Conservation (phyloP, 148 eudicot genomes). For the Rhododendron simsii region DNA sequence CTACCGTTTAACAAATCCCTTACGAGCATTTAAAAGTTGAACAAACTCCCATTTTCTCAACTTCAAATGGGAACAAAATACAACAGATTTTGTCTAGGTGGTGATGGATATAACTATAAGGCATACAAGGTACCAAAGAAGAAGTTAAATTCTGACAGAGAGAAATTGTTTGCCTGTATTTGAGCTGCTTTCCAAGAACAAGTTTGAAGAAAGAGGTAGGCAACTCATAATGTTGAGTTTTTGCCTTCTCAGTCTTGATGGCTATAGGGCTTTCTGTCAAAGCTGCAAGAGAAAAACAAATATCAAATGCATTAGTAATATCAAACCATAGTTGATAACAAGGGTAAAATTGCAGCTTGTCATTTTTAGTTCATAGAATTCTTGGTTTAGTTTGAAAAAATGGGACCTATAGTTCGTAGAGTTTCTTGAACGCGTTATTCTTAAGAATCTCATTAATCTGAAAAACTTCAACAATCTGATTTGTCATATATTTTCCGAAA, state of each 20-base stretch:
- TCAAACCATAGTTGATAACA: background rate
- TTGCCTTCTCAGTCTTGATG: conserved; percentile 67
- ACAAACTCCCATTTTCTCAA: background rate
- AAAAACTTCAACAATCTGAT: background rate
- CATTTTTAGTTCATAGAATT: background rate
- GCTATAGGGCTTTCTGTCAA: conserved; percentile 92
- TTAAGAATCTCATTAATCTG: background rate
- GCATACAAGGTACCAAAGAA: background rate
- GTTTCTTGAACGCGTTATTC: background rate
- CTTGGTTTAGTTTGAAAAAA: background rate
- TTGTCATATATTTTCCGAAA: background rate
- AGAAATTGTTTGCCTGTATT: conserved; percentile 63
- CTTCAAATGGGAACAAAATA: background rate
- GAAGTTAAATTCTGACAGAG: background rate
- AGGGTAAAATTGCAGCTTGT: background rate
- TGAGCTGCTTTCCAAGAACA: conserved; percentile 79
- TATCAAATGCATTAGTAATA: background rate
- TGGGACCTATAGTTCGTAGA: background rate
- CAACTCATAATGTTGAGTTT: conserved; percentile 87
- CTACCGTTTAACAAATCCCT: background rate
- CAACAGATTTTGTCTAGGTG: background rate
- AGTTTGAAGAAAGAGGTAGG: conserved; percentile 97
- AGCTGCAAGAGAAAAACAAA: conserved; percentile 40
- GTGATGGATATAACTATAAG: background rate
- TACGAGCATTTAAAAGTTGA: background rate